Conservation (phyloP, 2,329 filamentous ascomycete species). For the Huntiella omanensis region DNA sequence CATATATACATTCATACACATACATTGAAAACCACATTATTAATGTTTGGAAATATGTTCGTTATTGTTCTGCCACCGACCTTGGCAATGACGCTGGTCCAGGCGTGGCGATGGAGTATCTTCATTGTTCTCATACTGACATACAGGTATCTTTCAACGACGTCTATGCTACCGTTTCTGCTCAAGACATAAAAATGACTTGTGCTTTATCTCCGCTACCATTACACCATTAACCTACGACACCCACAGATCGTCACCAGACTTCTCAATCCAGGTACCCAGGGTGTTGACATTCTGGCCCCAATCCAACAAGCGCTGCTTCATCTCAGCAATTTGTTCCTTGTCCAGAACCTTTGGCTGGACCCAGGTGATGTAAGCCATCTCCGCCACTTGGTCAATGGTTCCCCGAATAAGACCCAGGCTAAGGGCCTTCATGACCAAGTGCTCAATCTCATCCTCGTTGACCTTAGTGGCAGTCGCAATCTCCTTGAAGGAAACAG, state of each 20-base stretch:
- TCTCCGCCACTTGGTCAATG: slow-evolving; percentile 88
- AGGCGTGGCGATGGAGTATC: too few species aligned
- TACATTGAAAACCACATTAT: too few species aligned
- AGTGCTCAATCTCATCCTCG: slow-evolving; percentile 82
- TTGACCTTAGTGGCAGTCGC: slow-evolving; percentile 81
- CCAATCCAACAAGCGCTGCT: slow-evolving; percentile 76
- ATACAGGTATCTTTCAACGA: background rate
- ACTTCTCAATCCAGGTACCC: slow-evolving; percentile 89
- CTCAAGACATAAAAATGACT: background rate
- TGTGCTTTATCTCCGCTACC: background rate
- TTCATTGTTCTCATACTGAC: slow-evolving; percentile 5
- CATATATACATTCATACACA: too few species aligned
- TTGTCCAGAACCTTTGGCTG: slow-evolving; percentile 96
- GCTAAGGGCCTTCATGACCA: slow-evolving; percentile 98
- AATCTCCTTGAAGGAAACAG: slow-evolving; percentile 82
- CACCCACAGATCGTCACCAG: slow-evolving; percentile 91
- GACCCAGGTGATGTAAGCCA: slow-evolving; percentile 95
- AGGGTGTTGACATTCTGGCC: slow-evolving; percentile 89
- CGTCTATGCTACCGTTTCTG: background rate
- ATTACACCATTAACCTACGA: slow-evolving; percentile 30
- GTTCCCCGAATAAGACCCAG: slow-evolving; percentile 75
- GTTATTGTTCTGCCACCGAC: too few species aligned
- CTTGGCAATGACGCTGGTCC: too few species aligned
- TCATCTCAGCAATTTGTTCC: slow-evolving; percentile 88
- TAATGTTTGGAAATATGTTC: too few species aligned